A percentile compares a stretch with the other conserved stretches of the same genome.
Evolutionary conservation across 163 green algal species (phyloP).

Genomic region (Scenedesmus sp.): DNA sequence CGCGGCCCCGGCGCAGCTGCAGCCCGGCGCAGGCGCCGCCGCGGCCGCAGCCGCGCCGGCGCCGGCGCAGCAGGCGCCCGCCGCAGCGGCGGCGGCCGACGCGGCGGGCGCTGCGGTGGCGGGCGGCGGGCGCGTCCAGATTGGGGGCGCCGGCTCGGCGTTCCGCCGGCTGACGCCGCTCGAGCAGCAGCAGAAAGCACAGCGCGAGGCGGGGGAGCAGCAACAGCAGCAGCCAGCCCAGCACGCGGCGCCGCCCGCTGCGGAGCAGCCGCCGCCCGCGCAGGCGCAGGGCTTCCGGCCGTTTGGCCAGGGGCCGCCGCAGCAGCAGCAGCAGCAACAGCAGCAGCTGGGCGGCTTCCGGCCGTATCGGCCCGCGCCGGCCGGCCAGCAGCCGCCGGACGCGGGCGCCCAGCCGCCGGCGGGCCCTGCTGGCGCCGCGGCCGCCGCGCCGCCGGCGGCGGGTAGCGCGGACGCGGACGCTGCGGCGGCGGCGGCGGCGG

Average conservation of each 20-base stretch:
- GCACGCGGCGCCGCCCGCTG: background rate
- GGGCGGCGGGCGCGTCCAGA: too few species aligned
- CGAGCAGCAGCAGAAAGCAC: background rate
- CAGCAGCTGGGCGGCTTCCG: too few species aligned
- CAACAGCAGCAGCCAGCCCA: slow-evolving; percentile 12
- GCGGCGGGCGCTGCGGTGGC: background rate
- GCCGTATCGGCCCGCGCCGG: background rate
- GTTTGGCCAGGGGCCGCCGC: background rate
- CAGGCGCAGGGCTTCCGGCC: background rate
- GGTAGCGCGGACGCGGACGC: background rate
- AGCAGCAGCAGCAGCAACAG: slow-evolving; percentile 6
- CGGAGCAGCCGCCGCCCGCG: slow-evolving; percentile 6
- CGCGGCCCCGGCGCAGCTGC: too few species aligned
- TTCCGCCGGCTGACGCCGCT: slow-evolving; percentile 10
- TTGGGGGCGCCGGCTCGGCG: slow-evolving; percentile 19
- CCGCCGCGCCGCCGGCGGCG: background rate
- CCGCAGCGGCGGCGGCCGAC: background rate
- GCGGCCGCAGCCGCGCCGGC: too few species aligned
- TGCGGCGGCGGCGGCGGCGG: background rate
- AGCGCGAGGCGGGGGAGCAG: slow-evolving; percentile 9
- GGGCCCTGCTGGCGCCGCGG: background rate
- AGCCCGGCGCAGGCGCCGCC: too few species aligned
- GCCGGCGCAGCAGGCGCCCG: background rate
- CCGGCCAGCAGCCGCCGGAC: too few species aligned
- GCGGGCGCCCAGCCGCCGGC: background rate